A percentile compares a stretch with the other conserved stretches of the same genome.
Evolutionary conservation across 139 green algal species (phyloP).

Genomic region (Dunaliella sp.): DNA sequence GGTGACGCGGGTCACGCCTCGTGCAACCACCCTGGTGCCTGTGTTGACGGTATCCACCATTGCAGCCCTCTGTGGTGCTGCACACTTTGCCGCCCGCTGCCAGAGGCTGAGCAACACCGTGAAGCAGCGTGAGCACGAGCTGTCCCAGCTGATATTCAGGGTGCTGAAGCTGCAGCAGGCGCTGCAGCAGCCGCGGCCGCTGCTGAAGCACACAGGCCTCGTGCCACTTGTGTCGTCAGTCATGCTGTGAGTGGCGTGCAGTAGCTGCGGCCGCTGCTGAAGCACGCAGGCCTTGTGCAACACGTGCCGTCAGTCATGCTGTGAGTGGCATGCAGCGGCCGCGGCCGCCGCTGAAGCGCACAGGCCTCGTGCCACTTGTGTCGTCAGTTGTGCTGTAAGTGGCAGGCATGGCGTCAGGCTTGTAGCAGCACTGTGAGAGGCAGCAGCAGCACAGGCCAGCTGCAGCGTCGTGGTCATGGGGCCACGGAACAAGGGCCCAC

Average conservation of each 20-base stretch:
- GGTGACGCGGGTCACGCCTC: background rate
- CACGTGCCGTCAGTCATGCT: background rate
- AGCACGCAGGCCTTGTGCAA: background rate
- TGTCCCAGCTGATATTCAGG: background rate
- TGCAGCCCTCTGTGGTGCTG: background rate
- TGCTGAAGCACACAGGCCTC: background rate
- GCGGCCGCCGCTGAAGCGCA: background rate
- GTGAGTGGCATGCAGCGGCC: background rate
- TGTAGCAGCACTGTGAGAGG: too few species aligned
- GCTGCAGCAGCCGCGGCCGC: background rate
- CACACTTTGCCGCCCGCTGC: conserved; percentile 1
- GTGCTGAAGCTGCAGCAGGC: conserved; percentile 8
- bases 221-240: background rate
- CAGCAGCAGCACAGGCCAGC: too few species aligned
- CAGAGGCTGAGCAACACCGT: background rate
- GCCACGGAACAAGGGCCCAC: too few species aligned
- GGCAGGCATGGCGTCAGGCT: too few species aligned
- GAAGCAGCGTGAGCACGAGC: conserved; percentile 1
- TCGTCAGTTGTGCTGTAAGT: background rate
- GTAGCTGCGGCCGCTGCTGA: background rate
- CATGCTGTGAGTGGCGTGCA: conserved; percentile 10
- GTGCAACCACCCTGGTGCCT: background rate
- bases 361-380: background rate
- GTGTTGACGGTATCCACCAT: background rate
- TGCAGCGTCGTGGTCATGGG: too few species aligned